Conservation (phyloP, 169 alveolate genomes). For the Plasmodium falciparum region DNA sequence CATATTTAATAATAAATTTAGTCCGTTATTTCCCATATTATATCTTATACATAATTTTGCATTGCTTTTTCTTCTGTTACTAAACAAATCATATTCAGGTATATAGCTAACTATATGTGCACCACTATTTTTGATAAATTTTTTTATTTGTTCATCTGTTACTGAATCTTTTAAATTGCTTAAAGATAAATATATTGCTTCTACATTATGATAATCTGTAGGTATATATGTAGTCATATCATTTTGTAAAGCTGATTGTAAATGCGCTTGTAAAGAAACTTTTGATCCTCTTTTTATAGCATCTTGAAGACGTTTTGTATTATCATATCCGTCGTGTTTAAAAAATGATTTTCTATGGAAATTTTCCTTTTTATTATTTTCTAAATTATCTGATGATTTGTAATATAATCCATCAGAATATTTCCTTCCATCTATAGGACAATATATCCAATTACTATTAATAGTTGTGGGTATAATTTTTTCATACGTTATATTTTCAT, state of each 20-base stretch:
- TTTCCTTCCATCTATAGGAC: conserved; percentile 25
- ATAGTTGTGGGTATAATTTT: conserved; percentile 69
- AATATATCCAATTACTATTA: conserved; percentile 63
- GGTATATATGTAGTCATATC: conserved; percentile 11
- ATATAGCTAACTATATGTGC: conserved; percentile 48
- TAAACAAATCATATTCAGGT: conserved; percentile 66
- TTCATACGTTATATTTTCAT: conserved; percentile 24
- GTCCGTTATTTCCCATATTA: conserved; percentile 35
- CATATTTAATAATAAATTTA: conserved; percentile 29
- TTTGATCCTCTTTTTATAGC: conserved; percentile 60
- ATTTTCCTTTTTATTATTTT: conserved; percentile 26
- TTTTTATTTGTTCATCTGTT: conserved; percentile 64
- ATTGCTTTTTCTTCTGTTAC: conserved; percentile 50
- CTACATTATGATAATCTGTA: conserved; percentile 32
- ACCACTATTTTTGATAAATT: conserved; percentile 37
- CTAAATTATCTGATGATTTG: conserved; percentile 25
- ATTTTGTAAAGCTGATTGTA: conserved; percentile 50
- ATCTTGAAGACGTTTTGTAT: conserved; percentile 40
- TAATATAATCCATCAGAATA: conserved; percentile 14
- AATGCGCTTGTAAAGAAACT: conserved; percentile 30
- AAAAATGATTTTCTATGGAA: conserved; percentile 63
- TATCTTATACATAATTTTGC: conserved; percentile 71
- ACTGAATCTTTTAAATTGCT: conserved; percentile 50
- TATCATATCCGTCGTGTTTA: conserved; percentile 60
- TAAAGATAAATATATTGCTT: conserved; percentile 18